Percentiles rank a stretch among this genome's conserved stretches.
Conservation (phyloP, 257 asterid species). For the Agastache rugosa region DNA sequence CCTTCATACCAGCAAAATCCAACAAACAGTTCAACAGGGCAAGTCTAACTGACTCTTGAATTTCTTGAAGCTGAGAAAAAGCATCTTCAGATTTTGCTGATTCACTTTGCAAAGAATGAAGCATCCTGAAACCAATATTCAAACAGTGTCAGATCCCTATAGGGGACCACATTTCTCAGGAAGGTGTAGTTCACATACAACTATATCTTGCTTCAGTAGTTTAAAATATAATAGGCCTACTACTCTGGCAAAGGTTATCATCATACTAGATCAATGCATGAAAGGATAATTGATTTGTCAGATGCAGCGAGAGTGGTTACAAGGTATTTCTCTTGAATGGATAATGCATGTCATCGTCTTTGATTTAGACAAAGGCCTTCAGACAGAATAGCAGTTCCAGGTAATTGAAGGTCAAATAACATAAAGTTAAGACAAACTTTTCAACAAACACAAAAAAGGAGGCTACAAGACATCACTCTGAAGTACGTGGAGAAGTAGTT, state of each 20-base stretch:
- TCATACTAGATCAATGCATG: conserved; percentile 14
- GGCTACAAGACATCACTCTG: not conserved
- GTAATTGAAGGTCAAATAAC: not conserved
- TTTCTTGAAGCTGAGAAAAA: conserved; percentile 78
- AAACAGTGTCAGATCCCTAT: conserved; percentile 23
- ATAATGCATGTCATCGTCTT: not conserved
- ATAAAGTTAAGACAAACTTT: not conserved
- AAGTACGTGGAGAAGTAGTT: not conserved
- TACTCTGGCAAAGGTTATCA: not conserved
- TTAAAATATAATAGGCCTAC: not conserved
- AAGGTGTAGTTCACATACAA: conserved; percentile 22
- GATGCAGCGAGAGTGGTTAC: not conserved
- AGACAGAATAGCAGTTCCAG: not conserved
- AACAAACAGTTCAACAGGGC: conserved; percentile 87
- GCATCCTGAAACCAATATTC: conserved; percentile 64
- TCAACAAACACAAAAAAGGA: not conserved
- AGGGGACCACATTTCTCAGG: conserved; percentile 28
- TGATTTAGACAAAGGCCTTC: not conserved
- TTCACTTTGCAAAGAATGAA: conserved; percentile 78
- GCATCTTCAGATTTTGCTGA: conserved; percentile 80
- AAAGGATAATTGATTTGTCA: conserved; percentile 9
- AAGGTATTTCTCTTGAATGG: conserved; percentile 15
- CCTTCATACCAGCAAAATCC: conserved; percentile 81
- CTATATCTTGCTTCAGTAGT: conserved; percentile 26
- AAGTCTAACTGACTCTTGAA: conserved; percentile 89